Evolutionary conservation across 2,329 filamentous ascomycete species (phyloP).

Genomic region (Samsoniella hepiali): DNA sequence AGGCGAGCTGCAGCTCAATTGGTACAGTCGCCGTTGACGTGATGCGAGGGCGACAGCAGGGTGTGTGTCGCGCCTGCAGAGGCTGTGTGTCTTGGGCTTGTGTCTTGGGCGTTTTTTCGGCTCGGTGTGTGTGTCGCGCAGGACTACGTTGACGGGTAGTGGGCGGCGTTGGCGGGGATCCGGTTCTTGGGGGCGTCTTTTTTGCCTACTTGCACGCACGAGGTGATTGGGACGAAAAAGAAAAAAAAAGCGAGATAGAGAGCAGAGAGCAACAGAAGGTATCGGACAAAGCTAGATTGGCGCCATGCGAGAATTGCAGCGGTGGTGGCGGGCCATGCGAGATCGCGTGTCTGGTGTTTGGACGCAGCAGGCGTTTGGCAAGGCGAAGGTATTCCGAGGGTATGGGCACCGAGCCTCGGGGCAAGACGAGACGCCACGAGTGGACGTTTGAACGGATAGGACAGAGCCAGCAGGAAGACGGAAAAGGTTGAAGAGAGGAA

Average conservation of each 20-base stretch:
- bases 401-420: constrained; percentile 1
- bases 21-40: not conserved
- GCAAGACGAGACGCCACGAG: not conserved
- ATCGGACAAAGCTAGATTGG: not conserved
- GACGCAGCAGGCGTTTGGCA: not conserved
- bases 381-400: constrained; percentile 8
- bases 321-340: constrained; percentile 6
- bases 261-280: not conserved
- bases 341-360: not conserved
- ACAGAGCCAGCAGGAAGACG: not conserved
- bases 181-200: not conserved
- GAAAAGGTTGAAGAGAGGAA: not conserved
- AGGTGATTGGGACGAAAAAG: not conserved
- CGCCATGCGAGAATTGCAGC: constrained; percentile 10
- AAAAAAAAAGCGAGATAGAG: not conserved
- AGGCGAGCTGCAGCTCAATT: not conserved
- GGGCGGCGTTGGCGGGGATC: not conserved
- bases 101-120: constrained; percentile 2
- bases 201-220: not conserved
- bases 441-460: not conserved
- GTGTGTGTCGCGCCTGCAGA: not conserved
- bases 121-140: not conserved
- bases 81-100: constrained; percentile 3
- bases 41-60: not conserved
- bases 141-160: not conserved